phyloP scores from a whole-genome alignment of 2,329 filamentous ascomycete genomes.

The Aspergillus quadrilineatus region DNA sequence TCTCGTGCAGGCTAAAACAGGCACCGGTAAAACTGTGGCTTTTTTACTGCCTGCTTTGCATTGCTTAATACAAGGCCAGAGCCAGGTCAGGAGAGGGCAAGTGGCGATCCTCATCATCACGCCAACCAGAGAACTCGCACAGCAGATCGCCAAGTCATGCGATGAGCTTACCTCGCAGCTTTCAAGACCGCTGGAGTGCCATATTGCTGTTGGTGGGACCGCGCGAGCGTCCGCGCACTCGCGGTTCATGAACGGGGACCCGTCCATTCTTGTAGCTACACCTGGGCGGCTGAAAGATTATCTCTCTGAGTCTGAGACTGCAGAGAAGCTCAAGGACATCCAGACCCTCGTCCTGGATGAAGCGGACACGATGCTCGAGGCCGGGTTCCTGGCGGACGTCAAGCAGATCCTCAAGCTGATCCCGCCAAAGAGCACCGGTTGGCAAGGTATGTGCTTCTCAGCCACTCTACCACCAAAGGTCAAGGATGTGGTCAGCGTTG shows the following conservation, averaged over 20 bases:
- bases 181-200: constrained; percentile 40
- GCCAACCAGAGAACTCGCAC: constrained; percentile 50
- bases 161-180: constrained; percentile 45
- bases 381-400: constrained; percentile 51
- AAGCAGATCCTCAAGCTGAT: constrained; percentile 53
- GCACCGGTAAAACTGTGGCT: constrained; percentile 52
- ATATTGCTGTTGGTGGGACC: constrained; percentile 47
- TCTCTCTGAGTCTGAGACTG: constrained; percentile 42
- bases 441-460: constrained; percentile 72
- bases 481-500: constrained; percentile 70
- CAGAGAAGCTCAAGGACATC: constrained; percentile 48
- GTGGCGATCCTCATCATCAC: constrained; percentile 50
- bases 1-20: constrained; percentile 55
- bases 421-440: constrained; percentile 49
- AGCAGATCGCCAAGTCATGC: constrained; percentile 51
- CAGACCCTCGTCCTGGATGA: constrained; percentile 52
- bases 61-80: constrained; percentile 40
- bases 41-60: constrained; percentile 51
- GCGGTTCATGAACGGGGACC: constrained; percentile 30
- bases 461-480: constrained; percentile 85
- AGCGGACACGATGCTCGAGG: constrained; percentile 35
- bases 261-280: constrained; percentile 48
- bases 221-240: constrained; percentile 28
- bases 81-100: constrained; percentile 32
- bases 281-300: constrained; percentile 51